Evolutionary conservation across 441 rosid species (phyloP), one percentile per base, ranked within the genome.

Genomic region (Erysimum cheiri): DNA sequence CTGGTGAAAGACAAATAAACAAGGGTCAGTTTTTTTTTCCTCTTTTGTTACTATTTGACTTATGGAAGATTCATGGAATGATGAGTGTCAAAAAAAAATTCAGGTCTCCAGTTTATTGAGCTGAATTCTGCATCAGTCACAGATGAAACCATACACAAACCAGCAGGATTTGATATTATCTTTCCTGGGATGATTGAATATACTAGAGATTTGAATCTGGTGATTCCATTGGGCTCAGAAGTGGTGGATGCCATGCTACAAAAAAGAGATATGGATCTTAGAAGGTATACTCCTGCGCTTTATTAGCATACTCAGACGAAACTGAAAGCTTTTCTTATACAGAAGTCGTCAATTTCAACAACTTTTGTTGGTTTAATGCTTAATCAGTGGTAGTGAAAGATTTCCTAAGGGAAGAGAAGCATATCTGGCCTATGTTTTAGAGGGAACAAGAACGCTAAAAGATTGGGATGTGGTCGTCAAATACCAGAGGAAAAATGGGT

Each of bases 141-240:
- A 14, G 93, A 93, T 78, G 86, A 85, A 55, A 84, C 76, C 47
- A 85, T 85, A 47, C 75, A 69, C 46, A 72, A 76, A 1, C 95
- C 96, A 3, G 54, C 82, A 58, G 98, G 98, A 58, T 93, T 89
- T 75, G 86, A 91, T 70, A 81, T 88, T 66, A 84, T 83, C 75
- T 88, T 93, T 75, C 80, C 98, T 24, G 89, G 88, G 68, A 88
- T 93, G 97, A 78, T 93, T 52, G 87, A 85, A 49, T 83, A 72
- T 65, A 91, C 94, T 64, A 83, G 75, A 79, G 79, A 79, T 31
- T 74, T 91, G 83, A 80, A 82, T 63, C 77, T 93, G 83, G 81
- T 66, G 56, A 78, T 93, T 36, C 96, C 94, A 22, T 61, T 91
- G 79, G 71, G 59, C 52, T 69, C 88, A 19, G 61, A 70, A 9